Conservation (phyloP, 2,329 filamentous ascomycete species). For the Sporothrix inflata region DNA sequence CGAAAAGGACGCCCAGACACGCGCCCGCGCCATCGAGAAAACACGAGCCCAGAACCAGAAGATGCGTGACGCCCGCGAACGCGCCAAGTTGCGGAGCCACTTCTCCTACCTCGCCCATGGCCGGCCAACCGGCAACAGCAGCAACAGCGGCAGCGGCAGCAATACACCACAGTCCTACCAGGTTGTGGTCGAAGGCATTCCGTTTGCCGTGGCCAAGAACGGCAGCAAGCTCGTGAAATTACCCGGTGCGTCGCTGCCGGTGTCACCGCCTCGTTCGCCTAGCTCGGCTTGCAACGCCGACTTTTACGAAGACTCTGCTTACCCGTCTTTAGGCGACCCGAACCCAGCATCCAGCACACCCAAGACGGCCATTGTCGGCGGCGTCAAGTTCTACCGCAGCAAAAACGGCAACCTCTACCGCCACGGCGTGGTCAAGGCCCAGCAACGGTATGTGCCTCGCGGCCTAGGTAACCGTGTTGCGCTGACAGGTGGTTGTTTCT, state of each 20-base stretch:
- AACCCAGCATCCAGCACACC: constrained; percentile 70
- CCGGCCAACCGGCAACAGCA: constrained; percentile 35
- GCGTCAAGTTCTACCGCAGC: constrained; percentile 81
- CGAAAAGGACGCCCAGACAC: constrained; percentile 70
- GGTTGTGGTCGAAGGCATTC: constrained; percentile 70
- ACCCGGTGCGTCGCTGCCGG: constrained; percentile 59
- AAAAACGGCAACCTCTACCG: constrained; percentile 87
- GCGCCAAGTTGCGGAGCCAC: constrained; percentile 57
- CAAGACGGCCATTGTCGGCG: constrained; percentile 71
- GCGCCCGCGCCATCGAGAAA: constrained; percentile 72
- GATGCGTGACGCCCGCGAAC: constrained; percentile 61
- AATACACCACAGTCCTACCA: constrained; percentile 54
- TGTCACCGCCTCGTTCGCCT: background rate
- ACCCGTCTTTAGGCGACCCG: constrained; percentile 55
- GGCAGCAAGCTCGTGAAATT: constrained; percentile 81
- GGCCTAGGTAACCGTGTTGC: constrained; percentile 33
- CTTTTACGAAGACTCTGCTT: constrained; percentile 36
- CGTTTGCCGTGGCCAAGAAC: constrained; percentile 72
- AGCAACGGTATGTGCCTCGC: constrained; percentile 65
- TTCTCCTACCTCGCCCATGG: constrained; percentile 44
- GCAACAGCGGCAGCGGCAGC: constrained; percentile 33
- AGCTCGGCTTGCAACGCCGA: no score
- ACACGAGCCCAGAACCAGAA: constrained; percentile 62
- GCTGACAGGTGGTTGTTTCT: constrained; percentile 43
- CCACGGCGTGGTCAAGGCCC: constrained; percentile 70